Percentiles rank a stretch among this genome's conserved stretches.
phyloP scores from a whole-genome alignment of 768 basidiomycete genomes.

The Lactarius evosmus region DNA sequence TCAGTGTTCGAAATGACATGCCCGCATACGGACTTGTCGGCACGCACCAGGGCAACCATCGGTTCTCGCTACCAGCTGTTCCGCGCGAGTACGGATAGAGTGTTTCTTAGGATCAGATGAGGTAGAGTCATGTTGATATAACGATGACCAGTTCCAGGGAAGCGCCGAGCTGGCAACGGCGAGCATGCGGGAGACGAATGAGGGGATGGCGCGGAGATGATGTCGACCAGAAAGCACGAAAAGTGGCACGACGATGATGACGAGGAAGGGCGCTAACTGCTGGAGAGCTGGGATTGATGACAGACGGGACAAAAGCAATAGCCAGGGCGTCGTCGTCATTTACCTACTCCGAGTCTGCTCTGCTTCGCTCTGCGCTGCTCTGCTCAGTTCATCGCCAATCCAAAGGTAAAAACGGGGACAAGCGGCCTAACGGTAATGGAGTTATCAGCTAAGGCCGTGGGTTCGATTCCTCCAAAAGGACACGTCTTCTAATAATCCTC shows the following conservation, averaged over 20 bases:
- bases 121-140: slow-evolving; percentile 21
- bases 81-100: slow-evolving; percentile 47
- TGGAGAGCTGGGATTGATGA: slow-evolving; percentile 37
- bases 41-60: slow-evolving; percentile 35
- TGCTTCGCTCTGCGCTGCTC: too few relatives aligned
- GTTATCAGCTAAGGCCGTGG: background rate
- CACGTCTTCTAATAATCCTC: slow-evolving; percentile 10
- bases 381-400: too few relatives aligned
- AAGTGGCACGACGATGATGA: slow-evolving; percentile 47
- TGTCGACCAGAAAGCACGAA: slow-evolving; percentile 35
- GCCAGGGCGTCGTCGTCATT: slow-evolving; percentile 20
- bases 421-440: background rate
- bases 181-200: slow-evolving; percentile 49
- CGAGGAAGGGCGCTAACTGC: slow-evolving; percentile 56
- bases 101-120: slow-evolving; percentile 46
- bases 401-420: background rate
- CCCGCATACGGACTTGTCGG: background rate
- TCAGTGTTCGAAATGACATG: background rate
- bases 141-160: slow-evolving; percentile 58
- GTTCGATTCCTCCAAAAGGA: background rate
- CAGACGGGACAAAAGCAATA: slow-evolving; percentile 20
- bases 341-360: background rate
- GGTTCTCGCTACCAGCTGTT: slow-evolving; percentile 49
- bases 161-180: slow-evolving; percentile 52
- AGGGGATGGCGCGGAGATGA: slow-evolving; percentile 30